These are phyloP conservation scores for Ophiorrhiza pumila DNA, from an alignment of 257 asterid genomes.

Conservation along the genomic window DNA sequence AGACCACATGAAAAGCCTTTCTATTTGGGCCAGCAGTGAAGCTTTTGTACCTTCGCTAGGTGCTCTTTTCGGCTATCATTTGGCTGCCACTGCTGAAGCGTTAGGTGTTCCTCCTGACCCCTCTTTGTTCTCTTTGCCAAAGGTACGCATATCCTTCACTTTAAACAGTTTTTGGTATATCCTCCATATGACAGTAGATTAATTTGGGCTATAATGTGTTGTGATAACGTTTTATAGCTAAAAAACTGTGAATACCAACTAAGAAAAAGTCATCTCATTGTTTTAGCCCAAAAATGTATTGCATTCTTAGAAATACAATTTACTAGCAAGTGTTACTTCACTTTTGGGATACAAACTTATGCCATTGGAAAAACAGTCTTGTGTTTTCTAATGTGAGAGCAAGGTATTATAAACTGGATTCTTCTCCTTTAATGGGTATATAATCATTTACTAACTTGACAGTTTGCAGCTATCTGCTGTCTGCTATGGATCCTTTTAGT, in stretches of 20 bases:
- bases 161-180: background rate
- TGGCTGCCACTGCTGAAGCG: slow-evolving; percentile 57
- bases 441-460: background rate
- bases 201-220: background rate
- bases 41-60: slow-evolving; percentile 51
- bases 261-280: background rate
- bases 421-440: no score
- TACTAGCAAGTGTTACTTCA: background rate
- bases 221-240: no score
- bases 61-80: slow-evolving; percentile 60
- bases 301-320: background rate
- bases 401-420: background rate
- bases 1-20: slow-evolving; percentile 56
- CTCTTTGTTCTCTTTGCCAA: slow-evolving; percentile 51
- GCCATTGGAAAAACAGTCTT: background rate
- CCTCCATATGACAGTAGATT: background rate
- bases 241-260: no score
- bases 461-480: background rate
- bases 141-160: slow-evolving; percentile 33
- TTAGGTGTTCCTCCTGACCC: slow-evolving; percentile 54
- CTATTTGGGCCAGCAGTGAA: slow-evolving; percentile 52
- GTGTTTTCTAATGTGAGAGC: background rate
- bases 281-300: background rate
- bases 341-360: no score
- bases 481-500: no score